Evolutionary conservation across 805 yeast genomes (phyloP), one percentile per base, ranked within the genome.

Genomic region (Ogataea saltuana): DNA sequence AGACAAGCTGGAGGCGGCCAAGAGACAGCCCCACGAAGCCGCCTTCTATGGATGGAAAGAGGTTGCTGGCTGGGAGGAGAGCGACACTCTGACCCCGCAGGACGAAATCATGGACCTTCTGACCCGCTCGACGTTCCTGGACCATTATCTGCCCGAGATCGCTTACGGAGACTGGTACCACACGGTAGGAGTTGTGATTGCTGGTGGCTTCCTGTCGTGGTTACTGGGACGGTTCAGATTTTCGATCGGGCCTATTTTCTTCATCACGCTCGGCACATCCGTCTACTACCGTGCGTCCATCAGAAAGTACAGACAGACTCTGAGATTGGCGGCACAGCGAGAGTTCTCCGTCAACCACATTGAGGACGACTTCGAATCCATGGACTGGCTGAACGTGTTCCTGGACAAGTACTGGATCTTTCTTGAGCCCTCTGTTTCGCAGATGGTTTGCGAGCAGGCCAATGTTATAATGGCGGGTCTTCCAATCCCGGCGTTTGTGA

Each of bases 121-220:
- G 45, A 74, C 83, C 18, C 75, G 78, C 18, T 81, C 88, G 16
- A 87, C 97, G 0, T 57, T 85, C 26, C 69, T 90, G 45, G 97
- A 89, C 57, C 74, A 78, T 45, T 77, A 83, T 56, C 67, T 93
- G 41, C 95, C 95, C 6, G 84, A 87, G 21, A 71, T 67, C 27
- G 76, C 80, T 12, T 87, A 85, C 56, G 99, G 99, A 41, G 98
- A 93, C 60, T 93, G 99, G 99, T 93, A 84, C 60, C 98, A 93
- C 63, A 83, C 84, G 40, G 82, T 83, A n/a, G 96, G 78, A 0
- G 73, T 82, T 27, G 68, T 88, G 45, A 70, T 85, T 22, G 61
- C 75, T 17, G 88, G 85, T 6, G 89, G 85, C 0, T 60, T 85
- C 11, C 60, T 85, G 12, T 86, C 95, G 4, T 90, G 91, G 82